A percentile compares a stretch with the other conserved stretches of the same genome.
Conservation (phyloP, 2,329 filamentous ascomycete genomes). For the Zasmidium citrigriseum region DNA sequence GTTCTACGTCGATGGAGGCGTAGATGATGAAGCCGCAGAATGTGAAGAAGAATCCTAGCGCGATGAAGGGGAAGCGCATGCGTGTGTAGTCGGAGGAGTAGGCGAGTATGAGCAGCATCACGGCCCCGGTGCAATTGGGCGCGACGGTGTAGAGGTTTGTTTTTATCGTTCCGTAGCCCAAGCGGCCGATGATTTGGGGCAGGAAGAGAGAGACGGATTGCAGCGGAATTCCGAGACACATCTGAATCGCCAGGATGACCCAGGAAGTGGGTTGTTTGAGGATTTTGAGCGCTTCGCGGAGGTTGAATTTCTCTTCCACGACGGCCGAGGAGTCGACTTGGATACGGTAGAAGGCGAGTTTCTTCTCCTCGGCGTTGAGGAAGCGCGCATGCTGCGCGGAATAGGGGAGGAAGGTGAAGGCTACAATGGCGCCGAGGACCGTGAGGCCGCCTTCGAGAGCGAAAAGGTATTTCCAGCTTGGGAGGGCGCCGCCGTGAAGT, state of each 20-base stretch:
- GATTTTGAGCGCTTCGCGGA: conserved; percentile 54
- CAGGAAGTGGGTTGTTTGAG: conserved; percentile 58
- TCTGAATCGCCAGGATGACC: conserved; percentile 57
- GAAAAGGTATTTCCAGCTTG: conserved; percentile 66
- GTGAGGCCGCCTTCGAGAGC: conserved; percentile 62
- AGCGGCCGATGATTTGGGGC: conserved; percentile 57
- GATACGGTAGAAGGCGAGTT: conserved; percentile 71
- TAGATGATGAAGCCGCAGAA: conserved; percentile 80
- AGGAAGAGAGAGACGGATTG: conserved; percentile 60
- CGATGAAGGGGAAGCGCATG: conserved; percentile 73
- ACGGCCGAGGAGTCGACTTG: conserved; percentile 71
- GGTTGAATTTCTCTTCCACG: conserved; percentile 57
- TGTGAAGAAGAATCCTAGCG: conserved; percentile 71
- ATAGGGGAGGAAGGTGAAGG: conserved; percentile 68
- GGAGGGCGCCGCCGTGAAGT: conserved; percentile 52
- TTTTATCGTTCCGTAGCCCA: conserved; percentile 58
- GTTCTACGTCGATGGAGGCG: conserved; percentile 64
- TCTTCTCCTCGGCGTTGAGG: conserved; percentile 65
- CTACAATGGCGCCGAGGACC: conserved; percentile 60
- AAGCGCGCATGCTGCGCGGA: conserved; percentile 67
- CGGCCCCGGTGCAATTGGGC: conserved; percentile 73
- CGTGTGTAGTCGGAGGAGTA: conserved; percentile 68
- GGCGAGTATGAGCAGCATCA: conserved; percentile 70
- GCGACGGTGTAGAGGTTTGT: conserved; percentile 83
- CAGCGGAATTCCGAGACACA: conserved; percentile 61